phyloP scores from a whole-genome alignment of 768 basidiomycete species.

The Boletus pseudo-olivaceus region DNA sequence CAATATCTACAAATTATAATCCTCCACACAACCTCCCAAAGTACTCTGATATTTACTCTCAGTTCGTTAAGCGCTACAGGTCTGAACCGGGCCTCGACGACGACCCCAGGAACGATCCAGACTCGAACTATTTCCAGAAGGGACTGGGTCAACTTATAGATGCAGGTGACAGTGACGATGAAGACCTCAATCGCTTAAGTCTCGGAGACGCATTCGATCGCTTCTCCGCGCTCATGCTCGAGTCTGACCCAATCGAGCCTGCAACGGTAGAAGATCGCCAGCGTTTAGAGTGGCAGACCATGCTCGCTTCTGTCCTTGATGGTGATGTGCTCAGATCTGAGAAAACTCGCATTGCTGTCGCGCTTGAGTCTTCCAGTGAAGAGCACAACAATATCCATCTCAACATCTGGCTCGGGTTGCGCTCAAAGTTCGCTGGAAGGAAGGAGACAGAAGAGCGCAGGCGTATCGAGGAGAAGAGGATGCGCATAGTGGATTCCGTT shows the following conservation, averaged over 20 bases:
- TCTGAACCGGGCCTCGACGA: slow-evolving; percentile 59
- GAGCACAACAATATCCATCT: slow-evolving; percentile 64
- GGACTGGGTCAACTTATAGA: slow-evolving; percentile 67
- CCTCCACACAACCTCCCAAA: slow-evolving; percentile 33
- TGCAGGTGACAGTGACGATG: slow-evolving; percentile 74
- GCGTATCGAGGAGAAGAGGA: slow-evolving; percentile 77
- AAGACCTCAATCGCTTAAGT: slow-evolving; percentile 48
- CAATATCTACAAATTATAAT: slow-evolving; percentile 29
- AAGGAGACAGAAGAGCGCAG: slow-evolving; percentile 80
- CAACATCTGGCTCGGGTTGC: slow-evolving; percentile 85
- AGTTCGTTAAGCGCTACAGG: slow-evolving; percentile 75
- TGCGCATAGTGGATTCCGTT: slow-evolving; percentile 75
- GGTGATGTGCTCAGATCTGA: slow-evolving; percentile 96
- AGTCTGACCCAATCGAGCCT: slow-evolving; percentile 63
- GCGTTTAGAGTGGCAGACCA: slow-evolving; percentile 91
- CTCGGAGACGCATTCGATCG: slow-evolving; percentile 48
- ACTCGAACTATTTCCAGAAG: slow-evolving; percentile 75
- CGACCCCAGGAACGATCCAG: slow-evolving; percentile 76
- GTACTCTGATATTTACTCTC: slow-evolving; percentile 68
- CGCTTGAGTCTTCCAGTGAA: slow-evolving; percentile 64
- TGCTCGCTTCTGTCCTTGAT: slow-evolving; percentile 88
- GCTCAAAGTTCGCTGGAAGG: slow-evolving; percentile 79
- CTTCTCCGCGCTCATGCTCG: slow-evolving; percentile 49
- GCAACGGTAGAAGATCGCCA: slow-evolving; percentile 73
- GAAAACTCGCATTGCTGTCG: slow-evolving; percentile 86